Conservation (phyloP, 441 rosid genomes). For the Capsella rubella region DNA sequence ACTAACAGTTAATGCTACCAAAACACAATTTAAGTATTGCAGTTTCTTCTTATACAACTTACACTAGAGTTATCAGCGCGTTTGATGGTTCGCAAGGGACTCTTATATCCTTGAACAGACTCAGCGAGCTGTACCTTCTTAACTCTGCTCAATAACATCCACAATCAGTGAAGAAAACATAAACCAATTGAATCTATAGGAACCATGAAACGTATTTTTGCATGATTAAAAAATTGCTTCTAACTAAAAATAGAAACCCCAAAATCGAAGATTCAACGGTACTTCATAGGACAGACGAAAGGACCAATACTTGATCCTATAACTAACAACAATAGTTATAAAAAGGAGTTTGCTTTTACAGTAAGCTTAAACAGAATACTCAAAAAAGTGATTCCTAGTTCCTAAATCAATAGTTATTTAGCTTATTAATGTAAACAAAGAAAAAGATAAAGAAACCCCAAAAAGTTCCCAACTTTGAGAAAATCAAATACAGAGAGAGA, state of each 20-base stretch:
- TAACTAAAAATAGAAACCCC: constrained; percentile 33
- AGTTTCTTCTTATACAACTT: constrained; percentile 33
- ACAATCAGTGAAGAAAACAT: constrained; percentile 22
- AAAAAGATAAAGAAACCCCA: constrained; percentile 13
- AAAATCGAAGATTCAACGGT: background rate
- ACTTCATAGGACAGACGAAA: constrained; percentile 27
- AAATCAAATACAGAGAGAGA: constrained; percentile 17
- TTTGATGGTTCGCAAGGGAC: constrained; percentile 78
- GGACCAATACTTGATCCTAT: constrained; percentile 7
- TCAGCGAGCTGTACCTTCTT: constrained; percentile 98
- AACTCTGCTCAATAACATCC: constrained; percentile 57
- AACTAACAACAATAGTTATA: constrained; percentile 15
- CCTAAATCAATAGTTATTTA: background rate
- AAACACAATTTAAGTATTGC: background rate
- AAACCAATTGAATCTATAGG: constrained; percentile 3
- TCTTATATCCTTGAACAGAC: constrained; percentile 67
- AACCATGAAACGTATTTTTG: background rate
- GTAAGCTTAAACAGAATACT: constrained; percentile 37
- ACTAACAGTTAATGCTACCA: constrained; percentile 1
- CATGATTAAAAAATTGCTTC: background rate
- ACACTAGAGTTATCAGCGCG: constrained; percentile 60
- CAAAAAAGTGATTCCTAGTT: constrained; percentile 23
- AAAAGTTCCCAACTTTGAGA: constrained; percentile 35
- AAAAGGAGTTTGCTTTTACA: constrained; percentile 39
- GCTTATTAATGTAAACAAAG: constrained; percentile 1